Evolutionary conservation across 352 stramenopile species (phyloP).

Genomic region (Phytophthora lateralis): DNA sequence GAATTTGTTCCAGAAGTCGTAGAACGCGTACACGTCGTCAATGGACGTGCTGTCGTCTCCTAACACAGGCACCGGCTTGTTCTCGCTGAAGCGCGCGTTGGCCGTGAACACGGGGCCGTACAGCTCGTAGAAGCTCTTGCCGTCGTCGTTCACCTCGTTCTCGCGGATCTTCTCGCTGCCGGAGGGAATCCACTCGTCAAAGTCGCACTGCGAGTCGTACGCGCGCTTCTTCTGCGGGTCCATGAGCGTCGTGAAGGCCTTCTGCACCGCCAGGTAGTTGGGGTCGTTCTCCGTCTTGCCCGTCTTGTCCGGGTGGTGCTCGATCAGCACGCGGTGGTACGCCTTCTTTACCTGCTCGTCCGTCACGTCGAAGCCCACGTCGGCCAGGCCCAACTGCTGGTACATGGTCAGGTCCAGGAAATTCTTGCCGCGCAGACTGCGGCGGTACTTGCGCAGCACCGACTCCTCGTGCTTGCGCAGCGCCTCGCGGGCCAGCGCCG

Average conservation of each 20-base stretch:
- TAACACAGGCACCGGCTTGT: constrained; percentile 73
- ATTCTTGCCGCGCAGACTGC: constrained; percentile 81
- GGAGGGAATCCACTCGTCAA: constrained; percentile 80
- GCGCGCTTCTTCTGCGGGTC: constrained; percentile 83
- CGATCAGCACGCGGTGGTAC: constrained; percentile 88
- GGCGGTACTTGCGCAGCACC: constrained; percentile 80
- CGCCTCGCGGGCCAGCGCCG: constrained; percentile 58
- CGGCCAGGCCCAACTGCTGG: constrained; percentile 78
- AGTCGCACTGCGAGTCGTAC: constrained; percentile 89
- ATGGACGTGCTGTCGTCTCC: constrained; percentile 67
- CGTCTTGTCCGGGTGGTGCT: constrained; percentile 90
- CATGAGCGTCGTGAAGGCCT: constrained; percentile 82
- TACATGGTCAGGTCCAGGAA: constrained; percentile 89
- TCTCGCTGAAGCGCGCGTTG: constrained; percentile 85
- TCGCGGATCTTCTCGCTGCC: constrained; percentile 81
- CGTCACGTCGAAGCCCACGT: constrained; percentile 82
- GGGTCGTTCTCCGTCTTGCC: constrained; percentile 90
- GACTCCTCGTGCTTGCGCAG: constrained; percentile 70
- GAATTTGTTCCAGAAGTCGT: constrained; percentile 92
- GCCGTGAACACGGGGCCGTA: constrained; percentile 80
- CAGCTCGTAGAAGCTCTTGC: constrained; percentile 87
- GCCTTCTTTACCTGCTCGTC: constrained; percentile 89
- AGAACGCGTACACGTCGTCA: constrained; percentile 79
- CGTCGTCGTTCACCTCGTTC: constrained; percentile 62
- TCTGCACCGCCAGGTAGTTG: constrained; percentile 89